Base-by-base conservation (phyloP, 495 filamentous ascomycete genomes). In the Penicillium alfredii region DNA sequence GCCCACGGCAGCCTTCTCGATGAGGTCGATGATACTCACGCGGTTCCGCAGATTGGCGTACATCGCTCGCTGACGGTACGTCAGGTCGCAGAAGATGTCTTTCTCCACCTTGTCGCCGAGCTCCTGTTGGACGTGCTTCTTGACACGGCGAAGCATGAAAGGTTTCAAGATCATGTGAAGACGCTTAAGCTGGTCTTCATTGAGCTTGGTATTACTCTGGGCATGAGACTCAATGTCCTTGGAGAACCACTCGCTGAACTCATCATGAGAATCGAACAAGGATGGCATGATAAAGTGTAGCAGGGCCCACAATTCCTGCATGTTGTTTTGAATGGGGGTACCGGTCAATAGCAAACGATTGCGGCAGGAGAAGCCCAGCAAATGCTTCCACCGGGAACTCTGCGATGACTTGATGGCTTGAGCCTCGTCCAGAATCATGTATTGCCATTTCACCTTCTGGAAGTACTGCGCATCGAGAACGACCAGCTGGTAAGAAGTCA, bases 241-340 rank as follows among this genome's bases (percentile, higher is more conserved):
- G 20, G 93, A 97, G 64, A 98, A 98, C 92, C 92, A 98, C 54
- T 98, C 92, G 67, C 88, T 95, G 61, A 98, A 98, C 57, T 98
- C 92, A 56, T 98, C 92, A 58, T 98, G 92, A 3, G 88, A 96
- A 56, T 98, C 92, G 63, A 98, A 98, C 14, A 98, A 69, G 24
- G 84, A 93, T 8, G 92, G 92, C 92, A 98, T 98, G 68, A 98
- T 98, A 61, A 98, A 98, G 72, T 98, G 92, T 22, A 98, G 69
- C 42, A 98, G 68, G 24, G 92, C 92, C 92, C 92, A 98, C 31
- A 98, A 66, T 64, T 98, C 92, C 60, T 98, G 92, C 92, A 98
- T 98, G 70, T 96, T 97, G 63, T 98, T 98, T 62, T 98, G 92
- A 54, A 98, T 98, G 2, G 92, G 92, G 6, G 92, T 98, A 66